Conservation (phyloP, 345 rosid genomes). For the Hibiscus tridactylites region DNA sequence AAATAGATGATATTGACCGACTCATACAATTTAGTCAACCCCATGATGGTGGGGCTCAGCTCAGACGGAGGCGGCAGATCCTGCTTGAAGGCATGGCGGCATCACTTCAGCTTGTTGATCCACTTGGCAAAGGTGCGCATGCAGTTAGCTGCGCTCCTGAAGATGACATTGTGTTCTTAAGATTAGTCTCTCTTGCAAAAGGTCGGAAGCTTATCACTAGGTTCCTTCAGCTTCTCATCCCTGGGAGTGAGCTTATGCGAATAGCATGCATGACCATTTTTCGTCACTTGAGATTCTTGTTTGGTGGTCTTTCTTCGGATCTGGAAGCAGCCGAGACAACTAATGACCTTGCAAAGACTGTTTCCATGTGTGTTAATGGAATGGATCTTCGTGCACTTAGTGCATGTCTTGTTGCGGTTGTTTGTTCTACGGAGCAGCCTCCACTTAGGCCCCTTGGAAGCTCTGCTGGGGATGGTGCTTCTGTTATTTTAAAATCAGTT, state of each 20-base stretch:
- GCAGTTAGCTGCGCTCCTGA: background rate
- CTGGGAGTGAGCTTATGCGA: conserved; percentile 13
- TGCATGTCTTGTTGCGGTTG: conserved; percentile 94
- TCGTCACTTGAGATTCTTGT: conserved; percentile 46
- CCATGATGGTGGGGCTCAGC: background rate
- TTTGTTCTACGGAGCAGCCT: conserved; percentile 76
- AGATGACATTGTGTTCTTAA: conserved; percentile 13
- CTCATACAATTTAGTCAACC: background rate
- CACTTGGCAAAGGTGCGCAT: background rate
- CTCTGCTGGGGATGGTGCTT: background rate
- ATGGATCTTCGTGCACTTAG: conserved; percentile 90
- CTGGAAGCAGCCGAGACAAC: conserved; percentile 55
- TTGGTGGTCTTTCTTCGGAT: conserved; percentile 74
- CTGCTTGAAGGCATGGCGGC: background rate
- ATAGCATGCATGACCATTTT: background rate
- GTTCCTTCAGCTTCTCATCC: conserved; percentile 70
- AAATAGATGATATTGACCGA: background rate
- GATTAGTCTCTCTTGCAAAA: conserved; percentile 73
- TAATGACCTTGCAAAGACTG: conserved; percentile 50
- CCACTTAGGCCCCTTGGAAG: conserved; percentile 44
- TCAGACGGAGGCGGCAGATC: background rate
- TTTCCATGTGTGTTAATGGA: conserved; percentile 50
- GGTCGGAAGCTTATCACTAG: conserved; percentile 64
- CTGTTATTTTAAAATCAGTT: conserved; percentile 34
- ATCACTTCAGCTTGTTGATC: background rate